These are phyloP conservation scores for Penicillium sp. DNA, from an alignment of 2,329 filamentous ascomycete species.

Conservation along the genomic window DNA sequence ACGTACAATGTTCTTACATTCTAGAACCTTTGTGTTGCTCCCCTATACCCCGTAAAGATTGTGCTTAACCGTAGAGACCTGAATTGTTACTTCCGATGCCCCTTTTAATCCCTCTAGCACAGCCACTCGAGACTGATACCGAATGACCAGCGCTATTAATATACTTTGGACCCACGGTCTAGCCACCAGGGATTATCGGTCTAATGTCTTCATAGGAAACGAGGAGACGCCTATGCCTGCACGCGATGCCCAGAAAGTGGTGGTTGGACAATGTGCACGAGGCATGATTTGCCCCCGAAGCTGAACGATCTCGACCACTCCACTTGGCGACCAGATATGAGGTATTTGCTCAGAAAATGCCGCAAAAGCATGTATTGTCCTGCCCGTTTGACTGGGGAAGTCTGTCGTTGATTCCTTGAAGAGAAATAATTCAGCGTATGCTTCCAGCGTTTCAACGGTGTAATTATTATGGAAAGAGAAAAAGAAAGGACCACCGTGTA, in stretches of 20 bases:
- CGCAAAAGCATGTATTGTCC: slow-evolving; percentile 10
- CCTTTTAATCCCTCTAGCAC: not conserved
- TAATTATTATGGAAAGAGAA: not conserved
- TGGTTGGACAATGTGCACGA: slow-evolving; percentile 14
- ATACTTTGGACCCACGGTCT: slow-evolving; percentile 25
- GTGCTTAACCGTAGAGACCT: not conserved
- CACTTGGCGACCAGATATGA: slow-evolving; percentile 16
- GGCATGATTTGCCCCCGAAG: slow-evolving; percentile 16
- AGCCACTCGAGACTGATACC: not conserved
- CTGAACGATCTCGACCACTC: slow-evolving; percentile 14
- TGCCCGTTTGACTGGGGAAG: not conserved
- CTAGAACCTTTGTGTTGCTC: not conserved
- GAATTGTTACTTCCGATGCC: not conserved
- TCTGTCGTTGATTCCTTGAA: not conserved
- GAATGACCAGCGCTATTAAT: slow-evolving; percentile 20
- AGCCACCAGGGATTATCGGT: slow-evolving; percentile 21
- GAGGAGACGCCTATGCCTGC: slow-evolving; percentile 8
- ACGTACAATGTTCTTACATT: not conserved
- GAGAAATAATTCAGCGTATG: not conserved
- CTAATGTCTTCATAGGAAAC: slow-evolving; percentile 9
- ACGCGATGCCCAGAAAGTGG: slow-evolving; percentile 4
- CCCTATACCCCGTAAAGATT: too few species aligned
- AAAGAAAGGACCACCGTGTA: not conserved
- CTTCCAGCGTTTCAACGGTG: too few species aligned
- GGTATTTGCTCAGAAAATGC: slow-evolving; percentile 24